Evolutionary conservation across 164 flowering plant genomes (phyloP).

Genomic region (Magnolia kwangsiensis): DNA sequence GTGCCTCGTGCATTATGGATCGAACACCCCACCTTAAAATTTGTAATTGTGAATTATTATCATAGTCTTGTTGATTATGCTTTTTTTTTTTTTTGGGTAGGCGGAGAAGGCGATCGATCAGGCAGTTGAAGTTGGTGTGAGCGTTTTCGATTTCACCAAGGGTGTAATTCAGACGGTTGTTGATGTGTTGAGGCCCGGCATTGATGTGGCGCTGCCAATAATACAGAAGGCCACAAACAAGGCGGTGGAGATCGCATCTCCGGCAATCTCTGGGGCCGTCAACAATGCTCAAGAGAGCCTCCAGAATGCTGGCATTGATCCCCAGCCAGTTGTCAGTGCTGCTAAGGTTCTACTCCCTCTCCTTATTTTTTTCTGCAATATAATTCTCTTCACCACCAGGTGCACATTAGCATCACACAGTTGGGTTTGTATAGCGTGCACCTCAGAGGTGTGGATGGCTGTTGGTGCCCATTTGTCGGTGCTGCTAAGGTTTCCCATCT

Average conservation of each 20-base stretch:
- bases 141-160: conserved; percentile 35
- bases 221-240: conserved; percentile 62
- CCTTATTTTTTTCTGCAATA: neutral
- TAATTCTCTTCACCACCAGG: neutral
- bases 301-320: conserved; percentile 66
- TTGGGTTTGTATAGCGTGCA: no score
- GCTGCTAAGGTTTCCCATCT: no score
- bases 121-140: conserved; percentile 55
- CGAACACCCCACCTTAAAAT: neutral
- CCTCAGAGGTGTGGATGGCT: no score
- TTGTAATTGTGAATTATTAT: neutral
- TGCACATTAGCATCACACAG: no score
- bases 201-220: conserved; percentile 60
- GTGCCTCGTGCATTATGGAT: no score
- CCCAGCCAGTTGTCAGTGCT: conserved; percentile 58
- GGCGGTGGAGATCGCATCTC: conserved; percentile 71
- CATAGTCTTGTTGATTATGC: neutral
- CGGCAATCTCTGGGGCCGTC: conserved; percentile 64
- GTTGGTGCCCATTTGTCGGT: no score
- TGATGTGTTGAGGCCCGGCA: conserved; percentile 61
- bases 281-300: conserved; percentile 82
- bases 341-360: conserved; percentile 54
- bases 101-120: conserved; percentile 73
- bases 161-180: conserved; percentile 34
- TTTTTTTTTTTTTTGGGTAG: conserved; percentile 25